Base-by-base conservation (phyloP, 768 basidiomycete genomes). In the Suillus plorans region DNA sequence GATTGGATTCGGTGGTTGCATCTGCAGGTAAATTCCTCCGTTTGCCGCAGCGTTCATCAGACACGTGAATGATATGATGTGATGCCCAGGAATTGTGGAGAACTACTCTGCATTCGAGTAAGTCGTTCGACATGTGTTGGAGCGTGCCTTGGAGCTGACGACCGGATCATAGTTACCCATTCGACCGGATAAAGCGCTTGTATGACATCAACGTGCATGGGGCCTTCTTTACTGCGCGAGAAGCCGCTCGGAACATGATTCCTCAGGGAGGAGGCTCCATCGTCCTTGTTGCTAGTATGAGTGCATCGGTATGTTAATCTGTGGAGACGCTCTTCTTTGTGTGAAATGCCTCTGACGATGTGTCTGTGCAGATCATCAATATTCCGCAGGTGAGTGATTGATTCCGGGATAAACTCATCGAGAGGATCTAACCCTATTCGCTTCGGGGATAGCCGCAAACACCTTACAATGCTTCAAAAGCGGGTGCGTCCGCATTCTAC, bases 121-220 rank as follows among this genome's bases (percentile, higher is more conserved):
- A 73, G 85, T 78, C 14, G 36, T 34, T 36, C 37, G 36, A 28
- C 49, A n/a, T 28, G 57, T 16, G 50, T 63, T 61, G 18, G 60
- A 58, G 34, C 53, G 47, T 13, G n/a, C 31, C n/a, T 36, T 57
- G 63, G 66, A 60, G 25, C 61, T 74, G 72, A 42, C 70, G 3
- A 8, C 20, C 18, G 28, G 25, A 47, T 31, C 22, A 60, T 63
- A 92, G 91, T 55, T 95, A 98, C 79, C 96, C 96, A 3, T 86
- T 88, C 61, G 90, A 94, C 67, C 89, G 91, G 60, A 87, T 94
- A 70, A 89, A 89, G 75, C 86, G 87, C 63, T 80, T 99, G 63
- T 92, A 90, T 73, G 94, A 95, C 71, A 87, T 98, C 81, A 98
- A 98, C 72, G 92, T 98, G 50, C 93, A 97, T 74, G 96, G 95